A percentile compares a stretch with the other conserved stretches of the same genome.
These are phyloP conservation scores for Carallia brachiata DNA, from an alignment of 345 rosid genomes.

Conservation along the genomic window DNA sequence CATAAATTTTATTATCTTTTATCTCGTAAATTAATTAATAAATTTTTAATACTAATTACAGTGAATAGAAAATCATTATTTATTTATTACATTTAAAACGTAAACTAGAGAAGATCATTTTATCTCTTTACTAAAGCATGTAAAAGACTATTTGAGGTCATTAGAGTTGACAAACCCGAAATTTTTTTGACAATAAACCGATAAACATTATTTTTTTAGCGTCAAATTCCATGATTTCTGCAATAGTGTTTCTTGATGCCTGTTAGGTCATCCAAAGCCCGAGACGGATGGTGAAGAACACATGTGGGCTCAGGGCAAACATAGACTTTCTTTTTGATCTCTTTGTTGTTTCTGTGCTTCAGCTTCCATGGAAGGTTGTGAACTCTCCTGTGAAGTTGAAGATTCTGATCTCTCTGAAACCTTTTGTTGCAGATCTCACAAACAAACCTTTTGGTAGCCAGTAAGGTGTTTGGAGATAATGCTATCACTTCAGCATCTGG, in stretches of 20 bases:
- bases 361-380: conserved; percentile 97
- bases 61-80: no score
- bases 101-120: no score
- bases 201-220: no score
- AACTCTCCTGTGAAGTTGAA: conserved; percentile 92
- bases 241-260: conserved; percentile 94
- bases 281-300: conserved; percentile 86
- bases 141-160: no score
- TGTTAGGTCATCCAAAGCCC: conserved; percentile 95
- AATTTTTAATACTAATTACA: no score
- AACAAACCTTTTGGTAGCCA: conserved; percentile 82
- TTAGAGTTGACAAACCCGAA: no score
- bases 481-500: conserved; percentile 93
- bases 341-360: conserved; percentile 65
- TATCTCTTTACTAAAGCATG: no score
- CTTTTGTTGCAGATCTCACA: conserved; percentile 98
- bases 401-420: conserved; percentile 92
- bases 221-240: conserved; percentile 63
- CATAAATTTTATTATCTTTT: no score
- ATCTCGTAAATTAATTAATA: no score
- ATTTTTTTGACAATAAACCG: no score
- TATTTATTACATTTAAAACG: no score
- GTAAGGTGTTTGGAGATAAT: conserved; percentile 73
- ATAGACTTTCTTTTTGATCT: conserved; percentile 58
- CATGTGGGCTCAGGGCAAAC: conserved; percentile 80